phyloP scores from a whole-genome alignment of 1,139 yeast genomes.

The Debaryomyces nepalensis region DNA sequence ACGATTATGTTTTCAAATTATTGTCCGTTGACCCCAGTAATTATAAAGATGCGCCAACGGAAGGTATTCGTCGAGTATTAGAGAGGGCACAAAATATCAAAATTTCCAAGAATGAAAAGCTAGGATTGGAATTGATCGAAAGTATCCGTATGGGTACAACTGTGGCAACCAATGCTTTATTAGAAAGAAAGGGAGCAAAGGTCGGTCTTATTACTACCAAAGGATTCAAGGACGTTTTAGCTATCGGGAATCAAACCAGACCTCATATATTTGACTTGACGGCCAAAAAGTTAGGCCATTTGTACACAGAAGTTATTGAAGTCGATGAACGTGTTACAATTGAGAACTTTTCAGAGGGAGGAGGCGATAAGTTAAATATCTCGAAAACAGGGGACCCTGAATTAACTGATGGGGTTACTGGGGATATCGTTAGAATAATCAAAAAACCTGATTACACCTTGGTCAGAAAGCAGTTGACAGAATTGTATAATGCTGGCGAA shows the following conservation, averaged over 20 bases:
- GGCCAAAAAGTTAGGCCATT: slow-evolving; percentile 41
- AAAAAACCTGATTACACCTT: slow-evolving; percentile 36
- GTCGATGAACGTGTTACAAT: slow-evolving; percentile 49
- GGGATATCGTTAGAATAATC: slow-evolving; percentile 39
- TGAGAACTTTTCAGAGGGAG: slow-evolving; percentile 46
- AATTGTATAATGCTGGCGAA: slow-evolving; percentile 30
- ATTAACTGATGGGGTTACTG: slow-evolving; percentile 37
- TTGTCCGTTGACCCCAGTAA: slow-evolving; percentile 87
- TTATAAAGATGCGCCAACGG: slow-evolving; percentile 88
- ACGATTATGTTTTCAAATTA: slow-evolving; percentile 57
- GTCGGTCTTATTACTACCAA: slow-evolving; percentile 56
- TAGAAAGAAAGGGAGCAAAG: slow-evolving; percentile 56
- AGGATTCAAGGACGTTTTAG: slow-evolving; percentile 54
- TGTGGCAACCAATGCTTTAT: slow-evolving; percentile 45
- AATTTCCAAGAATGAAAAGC: slow-evolving; percentile 50
- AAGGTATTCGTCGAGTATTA: slow-evolving; percentile 80
- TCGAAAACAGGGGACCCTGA: slow-evolving; percentile 28
- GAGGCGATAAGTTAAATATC: slow-evolving; percentile 34
- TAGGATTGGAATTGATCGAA: slow-evolving; percentile 34
- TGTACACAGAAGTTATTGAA: slow-evolving; percentile 41
- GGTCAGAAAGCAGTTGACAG: slow-evolving; percentile 28
- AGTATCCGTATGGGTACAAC: slow-evolving; percentile 47
- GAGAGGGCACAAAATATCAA: slow-evolving; percentile 56
- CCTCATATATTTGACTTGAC: slow-evolving; percentile 45
- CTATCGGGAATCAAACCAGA: slow-evolving; percentile 47